These are phyloP conservation scores for Russula earlei DNA, from an alignment of 768 basidiomycete species.

Conservation along the genomic window DNA sequence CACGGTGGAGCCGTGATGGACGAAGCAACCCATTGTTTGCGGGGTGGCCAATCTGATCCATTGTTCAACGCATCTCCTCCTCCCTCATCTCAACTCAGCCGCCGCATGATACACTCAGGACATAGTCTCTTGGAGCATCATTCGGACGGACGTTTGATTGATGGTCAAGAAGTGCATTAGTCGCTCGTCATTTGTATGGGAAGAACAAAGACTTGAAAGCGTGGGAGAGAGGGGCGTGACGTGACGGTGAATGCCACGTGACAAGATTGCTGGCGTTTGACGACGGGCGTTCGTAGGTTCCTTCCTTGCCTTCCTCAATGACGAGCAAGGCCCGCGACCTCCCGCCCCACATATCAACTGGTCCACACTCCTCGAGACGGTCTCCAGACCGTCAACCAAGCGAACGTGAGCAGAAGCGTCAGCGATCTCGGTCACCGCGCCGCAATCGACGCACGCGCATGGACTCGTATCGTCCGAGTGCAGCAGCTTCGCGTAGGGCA, in stretches of 20 bases:
- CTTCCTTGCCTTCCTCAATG: conserved; percentile 1
- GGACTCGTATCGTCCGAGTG: conserved; percentile 16
- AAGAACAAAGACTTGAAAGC: too few relatives aligned
- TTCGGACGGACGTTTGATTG: too few relatives aligned
- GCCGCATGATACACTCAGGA: too few relatives aligned
- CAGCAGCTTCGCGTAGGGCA: conserved; percentile 12
- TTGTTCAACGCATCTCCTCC: too few relatives aligned
- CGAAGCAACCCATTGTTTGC: too few relatives aligned
- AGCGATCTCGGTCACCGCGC: conserved; percentile 11
- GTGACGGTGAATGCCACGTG: conserved; percentile 5
- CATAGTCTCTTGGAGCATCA: too few relatives aligned
- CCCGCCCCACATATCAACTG: conserved; percentile 8
- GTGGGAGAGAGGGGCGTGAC: background rate
- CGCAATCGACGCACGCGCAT: conserved; percentile 16
- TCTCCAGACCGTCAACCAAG: conserved; percentile 1
- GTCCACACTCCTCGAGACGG: conserved; percentile 1
- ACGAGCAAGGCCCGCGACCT: conserved; percentile 12
- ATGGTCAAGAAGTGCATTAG: too few relatives aligned
- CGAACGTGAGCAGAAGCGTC: conserved; percentile 10
- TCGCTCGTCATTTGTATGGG: too few relatives aligned
- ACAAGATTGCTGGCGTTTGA: background rate
- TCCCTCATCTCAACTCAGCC: too few relatives aligned
- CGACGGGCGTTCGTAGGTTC: background rate
- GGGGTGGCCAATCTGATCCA: too few relatives aligned
- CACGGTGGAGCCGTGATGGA: background rate